Conservation (phyloP, 2,329 filamentous ascomycete genomes). For the Didymellaceae sp. region DNA sequence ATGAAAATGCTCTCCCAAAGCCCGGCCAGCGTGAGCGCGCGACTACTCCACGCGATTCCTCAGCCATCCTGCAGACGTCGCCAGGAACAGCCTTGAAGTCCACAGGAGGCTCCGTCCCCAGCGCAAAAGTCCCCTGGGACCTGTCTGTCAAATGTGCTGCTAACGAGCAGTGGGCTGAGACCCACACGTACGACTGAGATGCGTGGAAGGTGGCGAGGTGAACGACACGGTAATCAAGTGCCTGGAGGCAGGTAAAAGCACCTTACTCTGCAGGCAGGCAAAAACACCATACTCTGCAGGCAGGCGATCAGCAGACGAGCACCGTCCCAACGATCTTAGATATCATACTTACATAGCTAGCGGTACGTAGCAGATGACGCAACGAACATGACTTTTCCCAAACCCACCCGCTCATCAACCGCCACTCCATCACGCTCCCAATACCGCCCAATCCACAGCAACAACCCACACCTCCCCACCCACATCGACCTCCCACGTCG, state of each 20-base stretch:
- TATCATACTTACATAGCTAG: not conserved
- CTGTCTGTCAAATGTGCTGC: not conserved
- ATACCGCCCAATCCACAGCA: constrained; percentile 52
- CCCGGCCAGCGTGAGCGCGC: not conserved
- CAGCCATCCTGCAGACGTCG: not conserved
- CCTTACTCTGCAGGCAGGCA: too few species aligned
- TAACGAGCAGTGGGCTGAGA: not conserved
- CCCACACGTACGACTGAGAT: not conserved
- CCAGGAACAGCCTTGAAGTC: not conserved
- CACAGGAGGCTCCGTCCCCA: not conserved
- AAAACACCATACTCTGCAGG: too few species aligned
- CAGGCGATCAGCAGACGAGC: too few species aligned
- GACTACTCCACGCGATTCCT: not conserved
- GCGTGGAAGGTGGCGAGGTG: not conserved
- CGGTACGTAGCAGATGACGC: not conserved
- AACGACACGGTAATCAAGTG: too few species aligned
- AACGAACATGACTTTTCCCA: not conserved
- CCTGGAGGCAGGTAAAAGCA: too few species aligned
- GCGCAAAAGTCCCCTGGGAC: not conserved
- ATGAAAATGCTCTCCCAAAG: not conserved
- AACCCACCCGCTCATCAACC: too few species aligned
- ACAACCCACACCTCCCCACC: constrained; percentile 46
- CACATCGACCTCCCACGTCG: constrained; percentile 52
- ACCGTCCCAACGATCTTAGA: too few species aligned
- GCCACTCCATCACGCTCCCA: constrained; percentile 19